Percentiles rank a stretch among this genome's conserved stretches.
These are phyloP conservation scores for Chlamydomonas sphaeroides DNA, from an alignment of 139 green algal genomes.

Conservation along the genomic window DNA sequence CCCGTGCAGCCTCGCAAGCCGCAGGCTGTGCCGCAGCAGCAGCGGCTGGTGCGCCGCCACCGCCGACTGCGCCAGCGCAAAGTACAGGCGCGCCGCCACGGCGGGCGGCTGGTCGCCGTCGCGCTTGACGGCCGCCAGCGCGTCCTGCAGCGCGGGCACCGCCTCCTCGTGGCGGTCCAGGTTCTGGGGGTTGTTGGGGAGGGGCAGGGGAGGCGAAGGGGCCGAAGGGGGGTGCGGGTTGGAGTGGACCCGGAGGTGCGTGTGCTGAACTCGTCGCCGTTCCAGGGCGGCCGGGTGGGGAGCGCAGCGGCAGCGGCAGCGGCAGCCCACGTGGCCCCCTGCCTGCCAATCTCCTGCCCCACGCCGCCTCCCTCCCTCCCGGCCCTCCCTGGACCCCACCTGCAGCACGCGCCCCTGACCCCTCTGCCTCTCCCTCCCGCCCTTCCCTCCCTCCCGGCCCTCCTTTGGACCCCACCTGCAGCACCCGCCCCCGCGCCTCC, in stretches of 20 bases:
- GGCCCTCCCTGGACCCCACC: too few relatives aligned
- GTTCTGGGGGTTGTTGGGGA: conserved; percentile 30
- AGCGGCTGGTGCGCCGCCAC: conserved; percentile 45
- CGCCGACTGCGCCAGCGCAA: conserved; percentile 43
- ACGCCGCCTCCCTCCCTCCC: too few relatives aligned
- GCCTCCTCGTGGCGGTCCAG: conserved; percentile 52
- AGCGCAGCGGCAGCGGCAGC: too few relatives aligned
- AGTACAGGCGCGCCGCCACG: conserved; percentile 26
- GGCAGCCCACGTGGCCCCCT: too few relatives aligned
- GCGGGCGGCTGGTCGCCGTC: conserved; percentile 22
- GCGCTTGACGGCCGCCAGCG: background rate
- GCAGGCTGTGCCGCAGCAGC: conserved; percentile 38
- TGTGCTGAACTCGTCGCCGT: background rate
- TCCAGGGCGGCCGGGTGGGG: too few relatives aligned
- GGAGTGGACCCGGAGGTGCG: background rate
- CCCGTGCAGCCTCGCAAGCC: conserved; percentile 32
- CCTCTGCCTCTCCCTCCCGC: background rate
- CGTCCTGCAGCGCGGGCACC: conserved; percentile 28
- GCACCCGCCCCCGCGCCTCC: conserved; percentile 47
- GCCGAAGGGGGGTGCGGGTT: background rate
- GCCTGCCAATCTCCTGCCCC: too few relatives aligned
- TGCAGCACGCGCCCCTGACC: too few relatives aligned
- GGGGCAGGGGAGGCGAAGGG: background rate
- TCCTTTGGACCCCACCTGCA: conserved; percentile 26
- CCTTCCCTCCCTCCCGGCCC: background rate